Percentiles rank a stretch among this genome's conserved stretches.
Conservation (phyloP, 176 grass and related monocot genomes). For the Carex myosuroides region DNA sequence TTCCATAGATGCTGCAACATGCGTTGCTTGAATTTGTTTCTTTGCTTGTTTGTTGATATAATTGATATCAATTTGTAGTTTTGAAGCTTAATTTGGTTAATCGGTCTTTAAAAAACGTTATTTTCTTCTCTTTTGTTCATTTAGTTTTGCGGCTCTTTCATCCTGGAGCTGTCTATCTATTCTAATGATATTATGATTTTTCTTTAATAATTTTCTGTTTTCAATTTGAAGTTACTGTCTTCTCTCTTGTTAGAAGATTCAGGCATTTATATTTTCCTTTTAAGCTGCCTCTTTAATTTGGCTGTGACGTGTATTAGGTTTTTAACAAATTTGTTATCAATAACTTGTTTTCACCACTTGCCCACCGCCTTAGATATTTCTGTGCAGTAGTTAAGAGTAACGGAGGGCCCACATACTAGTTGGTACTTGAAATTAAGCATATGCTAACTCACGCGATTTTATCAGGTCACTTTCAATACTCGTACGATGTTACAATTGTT, state of each 20-base stretch:
- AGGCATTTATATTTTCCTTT: background rate
- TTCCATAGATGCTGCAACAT: conserved; percentile 19
- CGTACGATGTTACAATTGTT: background rate
- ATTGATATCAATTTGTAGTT: conserved; percentile 4
- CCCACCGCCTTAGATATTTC: background rate
- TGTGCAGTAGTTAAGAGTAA: background rate
- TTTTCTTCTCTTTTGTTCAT: background rate
- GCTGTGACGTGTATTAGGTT: background rate
- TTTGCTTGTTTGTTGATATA: conserved; percentile 21
- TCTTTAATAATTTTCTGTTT: background rate
- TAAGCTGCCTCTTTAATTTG: background rate
- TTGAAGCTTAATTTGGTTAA: background rate
- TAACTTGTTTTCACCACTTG: background rate
- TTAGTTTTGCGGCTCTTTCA: background rate
- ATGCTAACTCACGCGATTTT: background rate
- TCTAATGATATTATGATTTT: background rate
- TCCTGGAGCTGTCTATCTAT: background rate
- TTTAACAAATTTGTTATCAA: background rate
- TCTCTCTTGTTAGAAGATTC: background rate
- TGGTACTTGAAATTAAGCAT: background rate
- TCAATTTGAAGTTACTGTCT: background rate
- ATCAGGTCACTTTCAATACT: background rate
- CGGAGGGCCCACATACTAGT: background rate
- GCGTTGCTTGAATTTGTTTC: conserved; percentile 1
- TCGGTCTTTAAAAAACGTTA: background rate